Percentiles rank a stretch among this genome's conserved stretches.
phyloP scores from a whole-genome alignment of 2,329 filamentous ascomycete species.

The Pestalotiopsis sp. region DNA sequence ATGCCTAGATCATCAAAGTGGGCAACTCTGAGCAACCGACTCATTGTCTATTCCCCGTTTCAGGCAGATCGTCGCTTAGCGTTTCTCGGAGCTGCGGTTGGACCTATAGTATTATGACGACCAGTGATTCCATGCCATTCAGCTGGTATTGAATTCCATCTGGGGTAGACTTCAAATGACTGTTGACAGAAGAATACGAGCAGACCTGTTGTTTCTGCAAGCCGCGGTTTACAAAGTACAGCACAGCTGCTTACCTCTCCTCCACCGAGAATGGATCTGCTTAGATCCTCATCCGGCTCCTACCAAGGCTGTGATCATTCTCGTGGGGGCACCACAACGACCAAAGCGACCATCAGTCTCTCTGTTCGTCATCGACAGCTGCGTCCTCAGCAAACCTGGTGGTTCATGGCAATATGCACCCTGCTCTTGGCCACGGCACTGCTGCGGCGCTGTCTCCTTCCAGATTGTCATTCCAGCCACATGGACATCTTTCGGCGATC shows the following conservation, averaged over 20 bases:
- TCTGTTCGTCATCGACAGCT: not conserved
- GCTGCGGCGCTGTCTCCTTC: not conserved
- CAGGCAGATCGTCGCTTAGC: not conserved
- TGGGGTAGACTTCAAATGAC: not conserved
- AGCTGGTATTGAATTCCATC: not conserved
- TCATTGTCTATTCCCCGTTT: conserved; percentile 1
- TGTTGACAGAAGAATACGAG: not conserved
- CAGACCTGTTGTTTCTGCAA: not conserved
- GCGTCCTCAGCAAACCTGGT: not conserved
- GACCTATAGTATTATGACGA: not conserved
- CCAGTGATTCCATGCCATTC: not conserved
- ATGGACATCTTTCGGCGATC: not conserved
- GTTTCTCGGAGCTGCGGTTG: not conserved
- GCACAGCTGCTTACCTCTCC: not conserved
- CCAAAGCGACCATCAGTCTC: not conserved
- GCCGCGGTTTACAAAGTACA: not conserved
- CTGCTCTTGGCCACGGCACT: not conserved
- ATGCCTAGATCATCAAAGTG: conserved; percentile 1
- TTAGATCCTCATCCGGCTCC: not conserved
- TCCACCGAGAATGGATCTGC: not conserved
- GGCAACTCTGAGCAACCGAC: not conserved
- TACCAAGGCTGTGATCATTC: not conserved
- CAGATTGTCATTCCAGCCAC: not conserved
- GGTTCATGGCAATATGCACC: not conserved
- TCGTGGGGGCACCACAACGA: not conserved